A percentile compares a stretch with the other conserved stretches of the same genome.
These are phyloP conservation scores for Fusarium proliferatum DNA, from an alignment of 2,329 filamentous ascomycete genomes.

Conservation along the genomic window DNA sequence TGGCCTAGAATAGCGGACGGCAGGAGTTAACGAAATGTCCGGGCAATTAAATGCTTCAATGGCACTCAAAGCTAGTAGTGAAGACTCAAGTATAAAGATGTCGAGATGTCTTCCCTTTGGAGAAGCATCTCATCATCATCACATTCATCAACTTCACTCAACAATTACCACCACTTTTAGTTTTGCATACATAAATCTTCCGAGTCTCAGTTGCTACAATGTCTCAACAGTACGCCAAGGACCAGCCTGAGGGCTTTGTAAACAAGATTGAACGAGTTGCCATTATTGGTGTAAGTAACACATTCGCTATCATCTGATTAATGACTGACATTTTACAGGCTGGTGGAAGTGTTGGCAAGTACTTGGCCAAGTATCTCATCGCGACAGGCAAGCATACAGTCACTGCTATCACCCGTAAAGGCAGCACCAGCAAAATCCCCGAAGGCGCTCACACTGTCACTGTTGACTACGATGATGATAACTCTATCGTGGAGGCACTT, in stretches of 20 bases:
- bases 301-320: fast-evolving
- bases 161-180: not conserved
- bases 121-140: not conserved
- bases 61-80: fast-evolving
- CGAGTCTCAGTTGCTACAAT: slow-evolving; percentile 6
- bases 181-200: not conserved
- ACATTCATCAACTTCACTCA: not conserved
- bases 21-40: slow-evolving; percentile 17
- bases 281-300: slow-evolving; percentile 58
- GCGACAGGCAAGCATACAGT: slow-evolving; percentile 61
- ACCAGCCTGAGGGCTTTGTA: slow-evolving; percentile 51
- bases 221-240: slow-evolving; percentile 48
- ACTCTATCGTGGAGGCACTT: slow-evolving; percentile 61
- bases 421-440: slow-evolving; percentile 56
- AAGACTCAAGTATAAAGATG: not conserved
- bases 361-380: slow-evolving; percentile 55
- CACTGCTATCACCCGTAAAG: slow-evolving; percentile 61
- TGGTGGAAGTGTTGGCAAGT: slow-evolving; percentile 54
- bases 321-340: slow-evolving; percentile 48
- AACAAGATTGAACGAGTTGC: slow-evolving; percentile 58
- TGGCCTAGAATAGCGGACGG: not conserved
- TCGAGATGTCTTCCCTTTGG: not conserved
- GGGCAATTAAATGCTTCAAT: not conserved
- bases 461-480: slow-evolving; percentile 59
- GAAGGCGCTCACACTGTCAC: slow-evolving; percentile 54